phyloP scores from a whole-genome alignment of 176 grass and related monocot species.

The Carex scoparia region DNA sequence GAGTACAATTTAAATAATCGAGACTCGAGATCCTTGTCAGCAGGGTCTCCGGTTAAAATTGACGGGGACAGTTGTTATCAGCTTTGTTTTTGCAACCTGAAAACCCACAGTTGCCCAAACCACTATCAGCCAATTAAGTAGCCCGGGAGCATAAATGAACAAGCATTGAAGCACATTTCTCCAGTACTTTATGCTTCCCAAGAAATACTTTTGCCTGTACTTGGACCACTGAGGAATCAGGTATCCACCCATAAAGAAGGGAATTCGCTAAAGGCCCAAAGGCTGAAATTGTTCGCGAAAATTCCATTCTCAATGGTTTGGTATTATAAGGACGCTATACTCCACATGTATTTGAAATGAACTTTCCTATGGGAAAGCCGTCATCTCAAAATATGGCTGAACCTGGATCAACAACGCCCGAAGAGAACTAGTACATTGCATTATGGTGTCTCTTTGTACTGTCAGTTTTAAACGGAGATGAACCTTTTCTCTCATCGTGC shows the following conservation, averaged over 20 bases:
- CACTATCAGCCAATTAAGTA: slow-evolving; percentile 6
- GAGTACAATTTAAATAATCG: not conserved
- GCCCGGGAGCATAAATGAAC: slow-evolving; percentile 24
- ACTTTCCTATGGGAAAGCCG: not conserved
- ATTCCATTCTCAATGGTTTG: not conserved
- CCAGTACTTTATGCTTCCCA: slow-evolving; percentile 14
- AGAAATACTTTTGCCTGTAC: slow-evolving; percentile 17
- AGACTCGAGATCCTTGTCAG: not conserved
- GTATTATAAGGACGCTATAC: not conserved
- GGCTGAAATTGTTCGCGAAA: not conserved
- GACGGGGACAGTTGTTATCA: not conserved
- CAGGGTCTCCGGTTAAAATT: not conserved
- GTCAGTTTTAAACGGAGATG: not conserved
- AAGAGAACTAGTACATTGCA: not conserved
- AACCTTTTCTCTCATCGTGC: not conserved
- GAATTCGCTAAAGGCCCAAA: not conserved
- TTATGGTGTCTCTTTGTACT: not conserved
- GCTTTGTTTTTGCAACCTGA: not conserved
- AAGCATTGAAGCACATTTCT: slow-evolving; percentile 19
- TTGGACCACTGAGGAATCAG: not conserved
- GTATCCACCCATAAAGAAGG: not conserved
- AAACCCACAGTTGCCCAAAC: not conserved
- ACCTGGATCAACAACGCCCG: not conserved
- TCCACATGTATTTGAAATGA: not conserved
- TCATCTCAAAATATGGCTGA: not conserved